Evolutionary conservation across 2,329 filamentous ascomycete species (phyloP).

Genomic region (Drechslerella stenobrocha): DNA sequence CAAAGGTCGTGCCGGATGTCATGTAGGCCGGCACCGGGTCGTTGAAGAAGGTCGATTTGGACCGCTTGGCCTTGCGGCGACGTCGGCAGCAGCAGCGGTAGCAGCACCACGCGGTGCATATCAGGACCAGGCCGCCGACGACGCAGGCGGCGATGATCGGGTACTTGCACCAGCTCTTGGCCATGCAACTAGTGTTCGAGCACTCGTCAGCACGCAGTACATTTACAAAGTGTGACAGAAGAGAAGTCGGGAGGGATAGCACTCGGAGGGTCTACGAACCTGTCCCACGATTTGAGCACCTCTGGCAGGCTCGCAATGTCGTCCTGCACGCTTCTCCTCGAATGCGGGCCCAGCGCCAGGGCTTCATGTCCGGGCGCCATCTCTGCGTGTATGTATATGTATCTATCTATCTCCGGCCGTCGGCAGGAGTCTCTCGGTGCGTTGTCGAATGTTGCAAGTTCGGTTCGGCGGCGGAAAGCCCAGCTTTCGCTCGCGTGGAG

Average conservation of each 20-base stretch:
- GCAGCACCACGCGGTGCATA: constrained; percentile 52
- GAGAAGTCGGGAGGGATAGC: too few species aligned
- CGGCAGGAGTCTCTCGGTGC: too few species aligned
- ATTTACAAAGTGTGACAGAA: not conserved
- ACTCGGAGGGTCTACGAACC: too few species aligned
- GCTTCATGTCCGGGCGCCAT: constrained; percentile 10
- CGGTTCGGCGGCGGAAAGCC: constrained; percentile 21
- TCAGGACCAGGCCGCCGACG: constrained; percentile 50
- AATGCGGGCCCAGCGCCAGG: constrained; percentile 36
- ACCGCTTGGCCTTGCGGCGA: constrained; percentile 29
- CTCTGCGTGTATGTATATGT: not conserved
- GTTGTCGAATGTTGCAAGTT: constrained; percentile 16
- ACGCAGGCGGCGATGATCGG: constrained; percentile 52
- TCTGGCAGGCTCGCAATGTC: constrained; percentile 40
- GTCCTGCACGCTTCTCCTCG: constrained; percentile 55
- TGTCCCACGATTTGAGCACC: constrained; percentile 42
- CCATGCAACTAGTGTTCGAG: constrained; percentile 33
- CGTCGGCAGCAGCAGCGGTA: constrained; percentile 50
- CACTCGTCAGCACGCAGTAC: not conserved
- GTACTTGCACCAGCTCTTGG: constrained; percentile 49
- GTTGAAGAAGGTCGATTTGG: constrained; percentile 44
- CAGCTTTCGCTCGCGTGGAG: constrained; percentile 31
- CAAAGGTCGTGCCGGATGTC: constrained; percentile 8
- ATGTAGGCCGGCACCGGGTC: constrained; percentile 39
- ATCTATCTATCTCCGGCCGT: not conserved